Conservation (phyloP, 164 flowering plant species). For the Macadamia integrifolia region DNA sequence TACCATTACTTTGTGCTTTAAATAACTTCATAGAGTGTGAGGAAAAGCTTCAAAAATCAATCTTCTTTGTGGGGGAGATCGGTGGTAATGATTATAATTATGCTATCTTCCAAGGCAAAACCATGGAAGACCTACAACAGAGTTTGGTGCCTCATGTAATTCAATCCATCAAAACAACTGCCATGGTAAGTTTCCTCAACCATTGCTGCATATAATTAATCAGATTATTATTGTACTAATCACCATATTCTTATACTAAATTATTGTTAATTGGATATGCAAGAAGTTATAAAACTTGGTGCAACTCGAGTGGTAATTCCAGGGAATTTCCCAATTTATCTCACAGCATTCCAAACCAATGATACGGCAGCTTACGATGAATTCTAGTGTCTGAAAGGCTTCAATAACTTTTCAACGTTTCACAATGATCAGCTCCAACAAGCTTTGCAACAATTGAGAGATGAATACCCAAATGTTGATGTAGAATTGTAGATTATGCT, state of each 20-base stretch:
- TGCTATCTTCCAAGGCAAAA: slow-evolving; percentile 9
- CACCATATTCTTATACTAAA: too few species aligned
- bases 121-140: slow-evolving; percentile 4
- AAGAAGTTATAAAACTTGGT: too few species aligned
- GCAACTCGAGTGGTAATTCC: too few species aligned
- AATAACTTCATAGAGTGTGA: not conserved
- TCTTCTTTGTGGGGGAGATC: slow-evolving; percentile 15
- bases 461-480: slow-evolving; percentile 15
- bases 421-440: slow-evolving; percentile 16
- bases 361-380: slow-evolving; percentile 15
- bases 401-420: slow-evolving; percentile 5
- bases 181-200: slow-evolving; percentile 6
- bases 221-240: too few species aligned
- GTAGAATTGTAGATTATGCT: slow-evolving; percentile 15
- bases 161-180: slow-evolving; percentile 1
- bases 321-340: not conserved
- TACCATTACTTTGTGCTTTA: too few species aligned
- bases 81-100: slow-evolving; percentile 20
- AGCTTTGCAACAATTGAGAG: slow-evolving; percentile 7
- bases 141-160: slow-evolving; percentile 11
- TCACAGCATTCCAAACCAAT: slow-evolving; percentile 1
- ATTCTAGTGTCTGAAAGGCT: slow-evolving; percentile 9
- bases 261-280: too few species aligned
- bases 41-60: not conserved
- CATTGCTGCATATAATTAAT: not conserved